Percentiles rank a stretch among this genome's conserved stretches.
These are phyloP conservation scores for Chlorella sp. DNA, from an alignment of 139 green algal genomes.

Conservation along the genomic window DNA sequence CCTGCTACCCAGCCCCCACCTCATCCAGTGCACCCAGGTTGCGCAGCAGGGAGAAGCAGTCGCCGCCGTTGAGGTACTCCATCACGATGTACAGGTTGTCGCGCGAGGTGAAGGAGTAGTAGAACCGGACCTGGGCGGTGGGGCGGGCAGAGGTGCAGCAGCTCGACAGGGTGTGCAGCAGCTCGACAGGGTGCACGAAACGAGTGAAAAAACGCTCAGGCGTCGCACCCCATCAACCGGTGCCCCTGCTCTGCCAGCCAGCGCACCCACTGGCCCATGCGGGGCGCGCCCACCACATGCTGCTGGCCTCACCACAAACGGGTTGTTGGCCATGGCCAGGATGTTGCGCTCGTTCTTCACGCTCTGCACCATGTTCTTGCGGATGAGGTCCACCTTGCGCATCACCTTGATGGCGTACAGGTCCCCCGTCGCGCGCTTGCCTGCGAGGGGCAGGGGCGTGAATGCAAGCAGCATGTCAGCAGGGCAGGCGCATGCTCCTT, in stretches of 20 bases:
- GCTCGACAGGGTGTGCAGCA: no score
- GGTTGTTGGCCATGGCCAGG: constrained; percentile 87
- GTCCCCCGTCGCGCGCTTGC: constrained; percentile 84
- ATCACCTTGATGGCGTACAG: constrained; percentile 92
- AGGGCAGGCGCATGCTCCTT: no score
- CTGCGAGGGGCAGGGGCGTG: not conserved
- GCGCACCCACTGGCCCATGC: not conserved
- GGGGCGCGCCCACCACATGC: no score
- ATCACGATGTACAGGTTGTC: constrained; percentile 98
- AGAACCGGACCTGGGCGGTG: constrained; percentile 76
- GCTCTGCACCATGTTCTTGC: constrained; percentile 95
- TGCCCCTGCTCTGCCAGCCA: no score
- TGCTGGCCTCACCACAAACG: constrained; percentile 69
- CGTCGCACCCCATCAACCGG: no score
- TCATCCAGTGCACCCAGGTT: constrained; percentile 86
- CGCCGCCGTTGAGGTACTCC: constrained; percentile 94
- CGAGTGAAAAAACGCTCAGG: no score
- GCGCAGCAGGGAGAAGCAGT: constrained; percentile 83
- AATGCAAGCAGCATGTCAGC: no score
- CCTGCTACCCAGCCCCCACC: no score
- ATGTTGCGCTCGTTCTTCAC: constrained; percentile 95
- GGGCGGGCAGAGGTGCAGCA: no score
- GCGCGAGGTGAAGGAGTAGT: constrained; percentile 89
- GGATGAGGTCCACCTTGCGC: constrained; percentile 92
- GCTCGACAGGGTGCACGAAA: no score